Base-by-base conservation (phyloP, 129 eudicot genomes). In the Arctium minus region DNA sequence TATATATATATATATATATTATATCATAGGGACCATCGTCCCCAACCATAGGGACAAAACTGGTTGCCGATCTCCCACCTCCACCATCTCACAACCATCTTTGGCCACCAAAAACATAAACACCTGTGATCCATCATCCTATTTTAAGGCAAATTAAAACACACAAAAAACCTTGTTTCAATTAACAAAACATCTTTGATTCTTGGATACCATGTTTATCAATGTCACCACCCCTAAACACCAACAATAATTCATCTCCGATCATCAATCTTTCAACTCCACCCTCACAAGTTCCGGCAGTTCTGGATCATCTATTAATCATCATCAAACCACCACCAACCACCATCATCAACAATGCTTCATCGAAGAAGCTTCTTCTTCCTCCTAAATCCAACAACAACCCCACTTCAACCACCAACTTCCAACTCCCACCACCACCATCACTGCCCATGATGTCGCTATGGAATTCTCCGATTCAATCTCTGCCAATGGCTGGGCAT, bases 401-500 rank as follows among this genome's bases (percentile, higher is more conserved):
- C 65, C 65, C 27, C 27, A 53, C 64, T 22, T 22, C 27, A 22
- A 22, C 27, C 27, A 22, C 27, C 27, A 22, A 22, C 27, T 22
- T 22, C 27, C 27, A 22, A 22, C 27, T 22, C 27, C 27, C 27
- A 22, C 27, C 64, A 13, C 64, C 64, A 13, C 64, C 64, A 46
- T 85, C 89, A 0, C 81, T 89, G 0, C 80, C 89, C 86, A 72
- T 1, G 91, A 94, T 78, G 80, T 92, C 40, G 86, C 85, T 84
- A 81, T 79, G 31, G 96, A 94, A n/a, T 90, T 87, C 73, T 71
- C 89, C 8, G 84, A 88, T 17, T 82, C 92, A 0, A 82, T 90
- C 77, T 84, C 94, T 18, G 81, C 82, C 56, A 87, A 87, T 77
- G 67, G 80, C 1, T 95, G 99, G 99, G 91, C 94, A 1, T 42